Conservation (phyloP, 148 eudicot genomes). For the Heliosperma pusillum region DNA sequence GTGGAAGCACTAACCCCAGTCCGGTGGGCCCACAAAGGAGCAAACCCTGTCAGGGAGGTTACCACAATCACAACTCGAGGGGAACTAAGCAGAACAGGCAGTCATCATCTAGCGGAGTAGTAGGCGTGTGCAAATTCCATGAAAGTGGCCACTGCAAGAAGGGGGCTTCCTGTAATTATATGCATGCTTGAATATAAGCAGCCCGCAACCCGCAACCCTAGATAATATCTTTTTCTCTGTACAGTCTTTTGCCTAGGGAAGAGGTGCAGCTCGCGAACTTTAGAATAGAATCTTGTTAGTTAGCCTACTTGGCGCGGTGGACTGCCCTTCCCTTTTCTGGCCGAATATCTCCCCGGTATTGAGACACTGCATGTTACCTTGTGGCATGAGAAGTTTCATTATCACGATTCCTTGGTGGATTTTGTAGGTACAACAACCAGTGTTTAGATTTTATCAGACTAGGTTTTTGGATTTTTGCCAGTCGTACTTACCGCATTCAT, state of each 20-base stretch:
- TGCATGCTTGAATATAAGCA: no score
- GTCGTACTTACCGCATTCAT: not conserved
- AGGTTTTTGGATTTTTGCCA: no score
- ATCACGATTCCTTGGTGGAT: not conserved
- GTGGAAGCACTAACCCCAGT: no score
- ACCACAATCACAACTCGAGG: constrained; percentile 41
- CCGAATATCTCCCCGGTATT: not conserved
- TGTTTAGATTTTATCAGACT: no score
- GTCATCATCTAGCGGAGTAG: constrained; percentile 39
- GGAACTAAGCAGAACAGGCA: constrained; percentile 52
- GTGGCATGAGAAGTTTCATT: not conserved
- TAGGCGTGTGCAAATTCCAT: constrained; percentile 20
- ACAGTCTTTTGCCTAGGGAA: constrained; percentile 31
- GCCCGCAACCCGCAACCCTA: no score
- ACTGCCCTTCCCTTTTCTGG: not conserved
- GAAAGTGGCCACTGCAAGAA: no score
- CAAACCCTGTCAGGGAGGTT: no score
- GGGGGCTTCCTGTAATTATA: no score
- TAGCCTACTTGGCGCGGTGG: not conserved
- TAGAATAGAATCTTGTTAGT: not conserved
- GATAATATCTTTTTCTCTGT: constrained; percentile 15
- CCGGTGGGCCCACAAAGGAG: no score
- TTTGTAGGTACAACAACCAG: not conserved
- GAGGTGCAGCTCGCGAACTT: not conserved
- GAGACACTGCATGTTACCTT: not conserved